phyloP scores from a whole-genome alignment of 208 protist genomes.

The Lotmaria passim region DNA sequence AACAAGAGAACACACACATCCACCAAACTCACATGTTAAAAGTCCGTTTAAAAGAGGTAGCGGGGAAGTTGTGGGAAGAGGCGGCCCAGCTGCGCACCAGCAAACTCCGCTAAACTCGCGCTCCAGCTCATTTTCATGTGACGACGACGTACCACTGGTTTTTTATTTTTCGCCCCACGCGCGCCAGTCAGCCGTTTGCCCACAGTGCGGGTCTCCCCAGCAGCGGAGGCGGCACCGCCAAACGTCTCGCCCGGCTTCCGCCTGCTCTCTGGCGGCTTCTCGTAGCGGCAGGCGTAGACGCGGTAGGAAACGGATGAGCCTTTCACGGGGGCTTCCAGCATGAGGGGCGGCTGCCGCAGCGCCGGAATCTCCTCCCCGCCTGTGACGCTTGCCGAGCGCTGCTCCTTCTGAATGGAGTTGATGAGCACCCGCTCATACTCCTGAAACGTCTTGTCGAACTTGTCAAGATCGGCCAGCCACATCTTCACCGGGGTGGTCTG shows the following conservation, averaged over 20 bases:
- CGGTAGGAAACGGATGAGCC: conserved; percentile 45
- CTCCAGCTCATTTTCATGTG: conserved; percentile 43
- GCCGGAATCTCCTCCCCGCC: conserved; percentile 50
- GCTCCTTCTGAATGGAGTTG: conserved; percentile 82
- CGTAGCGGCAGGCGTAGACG: conserved; percentile 62
- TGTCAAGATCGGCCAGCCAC: conserved; percentile 90
- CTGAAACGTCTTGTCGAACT: conserved; percentile 84
- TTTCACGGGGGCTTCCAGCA: conserved; percentile 55
- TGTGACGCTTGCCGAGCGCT: conserved; percentile 49
- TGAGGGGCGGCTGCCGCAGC: conserved; percentile 62
- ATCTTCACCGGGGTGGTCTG: conserved; percentile 85
- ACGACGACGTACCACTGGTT: conserved; percentile 24
- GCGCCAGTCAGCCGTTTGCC: conserved; percentile 45
- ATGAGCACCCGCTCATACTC: conserved; percentile 77
- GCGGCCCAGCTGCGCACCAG: conserved; percentile 47
- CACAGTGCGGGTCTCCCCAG: conserved; percentile 27
- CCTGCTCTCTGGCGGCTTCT: conserved; percentile 61
- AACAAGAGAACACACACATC: not conserved
- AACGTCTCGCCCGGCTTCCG: conserved; percentile 28
- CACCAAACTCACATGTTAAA: not conserved
- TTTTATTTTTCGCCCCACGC: conserved; percentile 28
- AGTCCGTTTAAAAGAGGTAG: conserved; percentile 50
- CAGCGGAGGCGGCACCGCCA: conserved; percentile 27
- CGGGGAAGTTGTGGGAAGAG: conserved; percentile 57
- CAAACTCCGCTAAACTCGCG: conserved; percentile 47